phyloP scores from a whole-genome alignment of 768 basidiomycete species.

The Russula sp. region DNA sequence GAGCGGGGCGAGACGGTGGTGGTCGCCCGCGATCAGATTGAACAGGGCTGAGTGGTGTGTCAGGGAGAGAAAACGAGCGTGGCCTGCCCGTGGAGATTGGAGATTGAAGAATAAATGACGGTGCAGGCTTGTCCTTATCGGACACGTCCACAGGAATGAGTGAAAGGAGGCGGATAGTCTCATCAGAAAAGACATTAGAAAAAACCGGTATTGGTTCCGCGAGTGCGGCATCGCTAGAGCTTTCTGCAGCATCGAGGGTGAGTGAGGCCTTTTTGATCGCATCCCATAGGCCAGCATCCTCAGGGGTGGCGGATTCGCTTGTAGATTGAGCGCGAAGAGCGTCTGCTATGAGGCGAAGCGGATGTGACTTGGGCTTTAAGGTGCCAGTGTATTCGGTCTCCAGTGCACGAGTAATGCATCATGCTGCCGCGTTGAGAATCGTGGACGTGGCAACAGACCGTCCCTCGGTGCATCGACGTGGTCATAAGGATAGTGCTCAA shows the following conservation, averaged over 20 bases:
- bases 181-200: constrained; percentile 64
- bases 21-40: constrained; percentile 10
- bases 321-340: constrained; percentile 48
- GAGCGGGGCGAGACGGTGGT: constrained; percentile 13
- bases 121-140: constrained; percentile 32
- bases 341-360: constrained; percentile 58
- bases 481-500: constrained; percentile 65
- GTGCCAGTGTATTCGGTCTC: constrained; percentile 46
- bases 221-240: constrained; percentile 16
- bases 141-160: constrained; percentile 47
- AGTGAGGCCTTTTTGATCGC: constrained; percentile 44
- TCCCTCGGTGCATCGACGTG: constrained; percentile 38
- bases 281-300: constrained; percentile 51
- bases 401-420: constrained; percentile 68
- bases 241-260: constrained; percentile 31
- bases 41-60: constrained; percentile 15
- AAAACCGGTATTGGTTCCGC: constrained; percentile 41
- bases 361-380: constrained; percentile 46
- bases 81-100: constrained; percentile 35
- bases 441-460: constrained; percentile 57
- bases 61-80: constrained; percentile 23
- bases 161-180: constrained; percentile 54
- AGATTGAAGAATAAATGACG: constrained; percentile 35
- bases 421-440: constrained; percentile 61
- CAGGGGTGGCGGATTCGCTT: constrained; percentile 37